phyloP scores from a whole-genome alignment of 2,329 filamentous ascomycete genomes.

The Trichophyton benhamiae region DNA sequence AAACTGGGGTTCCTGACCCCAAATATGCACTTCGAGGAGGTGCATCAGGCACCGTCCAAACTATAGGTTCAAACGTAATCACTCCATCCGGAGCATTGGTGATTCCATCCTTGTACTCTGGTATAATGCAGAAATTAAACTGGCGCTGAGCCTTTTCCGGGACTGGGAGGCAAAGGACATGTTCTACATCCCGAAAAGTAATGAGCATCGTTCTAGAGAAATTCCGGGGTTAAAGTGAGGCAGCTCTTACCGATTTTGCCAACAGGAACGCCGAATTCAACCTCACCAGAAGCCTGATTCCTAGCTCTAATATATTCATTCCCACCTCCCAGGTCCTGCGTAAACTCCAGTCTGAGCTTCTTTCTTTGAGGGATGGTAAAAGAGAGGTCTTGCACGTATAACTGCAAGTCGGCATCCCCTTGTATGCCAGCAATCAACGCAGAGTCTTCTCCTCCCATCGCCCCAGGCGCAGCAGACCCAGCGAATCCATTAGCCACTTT shows the following conservation, averaged over 20 bases:
- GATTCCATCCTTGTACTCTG: constrained; percentile 40
- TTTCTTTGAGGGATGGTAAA: constrained; percentile 52
- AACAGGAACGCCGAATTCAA: constrained; percentile 44
- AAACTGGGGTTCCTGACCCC: constrained; percentile 31
- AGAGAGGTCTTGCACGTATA: constrained; percentile 44
- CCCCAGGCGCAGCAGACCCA: constrained; percentile 9
- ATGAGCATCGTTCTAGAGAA: neutral
- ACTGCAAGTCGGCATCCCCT: constrained; percentile 25
- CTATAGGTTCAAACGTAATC: constrained; percentile 41
- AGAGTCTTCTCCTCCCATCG: constrained; percentile 15
- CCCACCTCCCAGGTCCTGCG: constrained; percentile 19
- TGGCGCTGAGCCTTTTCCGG: constrained; percentile 53
- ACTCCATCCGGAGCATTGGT: constrained; percentile 32
- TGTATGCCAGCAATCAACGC: constrained; percentile 24
- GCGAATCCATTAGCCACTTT: constrained; percentile 34
- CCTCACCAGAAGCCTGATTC: constrained; percentile 38
- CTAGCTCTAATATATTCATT: constrained; percentile 35
- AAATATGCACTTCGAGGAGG: constrained; percentile 35
- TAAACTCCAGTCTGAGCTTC: constrained; percentile 50
- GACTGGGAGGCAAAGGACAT: constrained; percentile 49
- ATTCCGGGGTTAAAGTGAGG: neutral
- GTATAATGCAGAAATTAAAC: constrained; percentile 51
- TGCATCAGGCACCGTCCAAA: constrained; percentile 49
- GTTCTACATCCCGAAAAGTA: constrained; percentile 25
- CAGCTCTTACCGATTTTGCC: constrained; percentile 35